Percentiles rank a stretch among this genome's conserved stretches.
phyloP scores from a whole-genome alignment of 345 rosid species.

The Salix koriyanagi region DNA sequence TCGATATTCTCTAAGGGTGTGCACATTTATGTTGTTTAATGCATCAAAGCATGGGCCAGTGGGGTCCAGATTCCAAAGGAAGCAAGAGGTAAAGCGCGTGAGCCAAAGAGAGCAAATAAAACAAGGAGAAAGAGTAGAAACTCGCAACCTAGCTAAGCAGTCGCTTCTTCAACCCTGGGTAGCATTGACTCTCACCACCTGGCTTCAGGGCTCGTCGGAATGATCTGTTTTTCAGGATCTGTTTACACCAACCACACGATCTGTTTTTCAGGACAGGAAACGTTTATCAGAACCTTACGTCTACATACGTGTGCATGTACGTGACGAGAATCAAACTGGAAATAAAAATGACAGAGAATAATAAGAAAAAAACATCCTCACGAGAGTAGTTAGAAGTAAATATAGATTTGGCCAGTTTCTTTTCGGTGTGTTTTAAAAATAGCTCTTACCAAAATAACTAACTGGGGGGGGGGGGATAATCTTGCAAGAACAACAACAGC shows the following conservation, averaged over 20 bases:
- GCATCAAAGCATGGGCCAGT: neutral
- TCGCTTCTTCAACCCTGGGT: neutral
- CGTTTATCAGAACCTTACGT: neutral
- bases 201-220: neutral
- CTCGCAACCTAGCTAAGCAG: neutral
- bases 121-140: constrained; percentile 25
- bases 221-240: neutral
- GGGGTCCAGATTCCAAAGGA: constrained; percentile 31
- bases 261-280: neutral
- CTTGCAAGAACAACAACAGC: neutral
- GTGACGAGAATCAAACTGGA: neutral
- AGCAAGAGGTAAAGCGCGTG: constrained; percentile 29
- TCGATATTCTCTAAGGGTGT: neutral
- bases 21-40: neutral
- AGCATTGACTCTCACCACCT: neutral
- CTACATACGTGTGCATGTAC: neutral
- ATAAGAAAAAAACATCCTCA: constrained; percentile 10
- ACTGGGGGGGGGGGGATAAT: neutral
- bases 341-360: neutral
- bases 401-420: constrained; percentile 29
- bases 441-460: neutral
- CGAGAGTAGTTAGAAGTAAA: constrained; percentile 36
- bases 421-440: no score
- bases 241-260: no score
- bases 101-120: constrained; percentile 28